These are phyloP conservation scores for Tetracentron sinense DNA, from an alignment of 164 flowering plant species.

Conservation along the genomic window DNA sequence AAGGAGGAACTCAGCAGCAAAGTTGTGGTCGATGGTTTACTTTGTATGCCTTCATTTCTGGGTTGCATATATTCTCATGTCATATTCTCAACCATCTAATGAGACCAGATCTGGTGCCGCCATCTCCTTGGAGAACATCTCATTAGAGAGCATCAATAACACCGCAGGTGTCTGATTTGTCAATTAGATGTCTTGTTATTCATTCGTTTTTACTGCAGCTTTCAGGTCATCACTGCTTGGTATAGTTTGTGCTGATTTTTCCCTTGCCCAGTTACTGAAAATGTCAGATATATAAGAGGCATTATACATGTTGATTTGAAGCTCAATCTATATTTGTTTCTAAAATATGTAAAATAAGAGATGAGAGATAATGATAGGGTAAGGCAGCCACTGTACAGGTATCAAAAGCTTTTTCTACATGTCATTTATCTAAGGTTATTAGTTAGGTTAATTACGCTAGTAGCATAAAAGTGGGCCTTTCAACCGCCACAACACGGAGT, in stretches of 20 bases:
- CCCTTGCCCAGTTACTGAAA: neutral
- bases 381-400: too few species aligned
- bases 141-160: conserved; percentile 72
- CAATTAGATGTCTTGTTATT: neutral
- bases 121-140: conserved; percentile 70
- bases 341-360: too few species aligned
- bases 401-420: too few species aligned
- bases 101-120: conserved; percentile 66
- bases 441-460: too few species aligned
- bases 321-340: too few species aligned
- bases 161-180: conserved; percentile 35
- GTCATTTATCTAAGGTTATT: too few species aligned
- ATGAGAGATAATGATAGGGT: too few species aligned
- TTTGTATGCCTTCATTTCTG: conserved; percentile 80
- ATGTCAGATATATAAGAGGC: neutral
- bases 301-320: too few species aligned
- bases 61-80: conserved; percentile 74
- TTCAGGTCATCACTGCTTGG: neutral
- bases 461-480: too few species aligned
- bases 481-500: too few species aligned
- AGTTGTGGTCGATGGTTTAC: conserved; percentile 58
- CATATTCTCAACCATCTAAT: conserved; percentile 50
- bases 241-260: neutral
- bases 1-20: conserved; percentile 65
- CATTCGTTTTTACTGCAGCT: neutral